Base-by-base conservation (phyloP, 179 eudicot genomes). In the Heliamphora pulchella region DNA sequence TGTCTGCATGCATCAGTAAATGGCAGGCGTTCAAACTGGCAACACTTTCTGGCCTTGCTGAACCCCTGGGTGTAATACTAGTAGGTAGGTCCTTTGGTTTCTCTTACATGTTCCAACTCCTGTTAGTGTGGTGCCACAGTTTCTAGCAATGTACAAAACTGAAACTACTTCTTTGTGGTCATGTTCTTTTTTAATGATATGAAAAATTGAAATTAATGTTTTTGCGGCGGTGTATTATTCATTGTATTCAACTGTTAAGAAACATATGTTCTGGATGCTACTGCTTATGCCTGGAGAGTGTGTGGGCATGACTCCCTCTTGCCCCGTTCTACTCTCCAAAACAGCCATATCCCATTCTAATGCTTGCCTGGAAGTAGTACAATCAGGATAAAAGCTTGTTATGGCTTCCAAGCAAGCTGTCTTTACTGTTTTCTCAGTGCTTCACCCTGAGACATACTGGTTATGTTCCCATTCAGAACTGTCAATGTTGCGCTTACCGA, bases 1-100 rank as follows among this genome's bases (percentile, higher is more conserved):
- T 55, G 47, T 73, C 57, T 76, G 70, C 69, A 67, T 83, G 80
- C 81, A 82, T 81, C 90, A 96, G 99, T 89, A 96, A 96, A 86
- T 96, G 98, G 98, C 93, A 91, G 85, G 99, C 97, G 66, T 94
- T 96, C 86, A 96, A 94, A 87, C 84, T 96, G 82, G 99, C 99
- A 77, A 91, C 98, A 15, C 92, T 96, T 82, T 94, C 98, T 76
- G 98, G 99, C 74, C 80, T 96, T 58, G 99, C 98, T 22, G 99
- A 96, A 82, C 98, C 99, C 57, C 84, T 94, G 83, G 99, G 98
- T 82, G 98, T 94, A 68, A 90, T 94, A 80, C 73, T 96, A 76
- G 96, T 96, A 78, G 99, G 99, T 92, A 89, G 59, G 97, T 74
- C 20, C n/a, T 79, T 65, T 50, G 3, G 17, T 67, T 61, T 14